Conservation (phyloP, 257 asterid genomes). For the Solanum chilense region DNA sequence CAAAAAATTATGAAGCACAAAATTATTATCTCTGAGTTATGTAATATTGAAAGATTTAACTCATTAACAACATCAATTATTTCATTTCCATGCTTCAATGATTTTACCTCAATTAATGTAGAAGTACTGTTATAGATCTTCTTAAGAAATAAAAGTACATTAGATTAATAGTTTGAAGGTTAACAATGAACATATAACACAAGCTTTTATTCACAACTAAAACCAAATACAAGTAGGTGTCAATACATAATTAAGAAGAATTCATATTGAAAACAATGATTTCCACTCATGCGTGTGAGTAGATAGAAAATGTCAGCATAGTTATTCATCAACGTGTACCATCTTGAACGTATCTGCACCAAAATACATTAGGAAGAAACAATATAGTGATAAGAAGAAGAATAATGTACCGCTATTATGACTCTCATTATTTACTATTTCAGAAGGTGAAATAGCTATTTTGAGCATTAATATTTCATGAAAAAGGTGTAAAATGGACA, state of each 20-base stretch:
- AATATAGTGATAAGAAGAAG: too few species aligned
- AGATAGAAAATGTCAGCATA: constrained; percentile 93
- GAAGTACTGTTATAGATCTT: background rate
- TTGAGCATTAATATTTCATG: background rate
- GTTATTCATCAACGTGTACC: constrained; percentile 76
- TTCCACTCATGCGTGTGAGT: constrained; percentile 59
- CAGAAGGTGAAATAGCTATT: background rate
- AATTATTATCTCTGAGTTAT: too few species aligned
- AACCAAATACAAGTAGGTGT: background rate
- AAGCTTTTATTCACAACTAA: background rate
- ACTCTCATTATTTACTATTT: background rate
- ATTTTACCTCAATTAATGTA: background rate
- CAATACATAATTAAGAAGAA: background rate
- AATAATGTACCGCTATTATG: too few species aligned
- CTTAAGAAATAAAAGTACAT: background rate
- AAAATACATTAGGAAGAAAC: background rate
- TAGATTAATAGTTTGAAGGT: background rate
- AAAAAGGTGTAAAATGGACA: background rate
- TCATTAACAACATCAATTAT: background rate
- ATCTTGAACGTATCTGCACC: constrained; percentile 52
- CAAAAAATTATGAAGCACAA: too few species aligned
- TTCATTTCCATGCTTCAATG: background rate
- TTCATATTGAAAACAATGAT: too few species aligned
- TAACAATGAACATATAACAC: background rate
- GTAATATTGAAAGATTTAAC: background rate